Evolutionary conservation across 805 yeast genomes (phyloP), one percentile per base, ranked within the genome.

Genomic region (Metschnikowia kofuensis): DNA sequence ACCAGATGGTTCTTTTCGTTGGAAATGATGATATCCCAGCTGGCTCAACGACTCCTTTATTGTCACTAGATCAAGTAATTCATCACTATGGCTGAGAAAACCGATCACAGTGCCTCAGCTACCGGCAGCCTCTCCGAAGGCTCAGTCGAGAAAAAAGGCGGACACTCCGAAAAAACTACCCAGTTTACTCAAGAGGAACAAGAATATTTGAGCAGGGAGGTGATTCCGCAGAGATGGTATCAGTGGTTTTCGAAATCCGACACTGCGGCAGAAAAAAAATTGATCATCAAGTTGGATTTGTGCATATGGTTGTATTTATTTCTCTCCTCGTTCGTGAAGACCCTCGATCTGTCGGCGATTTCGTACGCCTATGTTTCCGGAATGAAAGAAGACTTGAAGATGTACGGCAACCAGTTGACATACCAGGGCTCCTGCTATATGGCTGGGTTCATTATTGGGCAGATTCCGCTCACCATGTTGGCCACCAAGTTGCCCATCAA

Each of bases 391-490:
- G 49, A 46, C 39, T 45, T 40, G 44, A 27, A 32, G 14, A 29
- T 42, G 41, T 35, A 27, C 15, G 50, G 40, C 44, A 48, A 47
- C 48, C 41, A 48, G 36, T 40, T 48, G 37, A 45, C 45, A 11
- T 40, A 48, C 42, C 54, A 50, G 39, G 14, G 42, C 26, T 45
- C 50, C 7, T 50, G 48, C 26, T 54, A 41, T 48, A 54, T 52
- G 56, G 56, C 54, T 8, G 72, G 72, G 2, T 65, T 58, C 38
- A 56, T 62, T 28, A 51, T 68, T 29, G 65, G 65, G 13, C 55
- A 53, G 35, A 56, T 67, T 29, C 73, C 72, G 7, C 57, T 67
- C 27, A 61, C 62, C 45, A 52, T 65, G 45, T 50, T 67, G 36
- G 56, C 62, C 15, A 62, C 62, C 32, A 53, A 56, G 32, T 49